Evolutionary conservation across 225 moss, liverwort and hornwort genomes (phyloP).

Genomic region (Marchantia paleacea): DNA sequence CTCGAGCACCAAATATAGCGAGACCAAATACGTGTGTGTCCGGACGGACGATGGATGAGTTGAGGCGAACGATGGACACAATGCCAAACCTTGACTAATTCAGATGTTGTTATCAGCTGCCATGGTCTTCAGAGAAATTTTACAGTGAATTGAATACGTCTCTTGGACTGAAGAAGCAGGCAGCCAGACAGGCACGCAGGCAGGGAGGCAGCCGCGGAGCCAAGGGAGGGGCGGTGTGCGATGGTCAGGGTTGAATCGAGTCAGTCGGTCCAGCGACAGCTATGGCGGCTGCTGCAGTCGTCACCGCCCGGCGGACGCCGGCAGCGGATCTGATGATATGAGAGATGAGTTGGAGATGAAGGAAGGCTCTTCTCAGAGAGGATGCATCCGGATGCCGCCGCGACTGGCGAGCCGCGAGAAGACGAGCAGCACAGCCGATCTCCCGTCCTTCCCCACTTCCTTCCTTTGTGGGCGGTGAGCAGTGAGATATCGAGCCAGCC

Average conservation of each 20-base stretch:
- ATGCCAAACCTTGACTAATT: neutral
- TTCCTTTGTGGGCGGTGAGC: too few relatives aligned
- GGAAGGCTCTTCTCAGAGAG: neutral
- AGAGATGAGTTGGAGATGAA: neutral
- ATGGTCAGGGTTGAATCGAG: neutral
- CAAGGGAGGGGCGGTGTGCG: neutral
- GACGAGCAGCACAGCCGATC: too few relatives aligned
- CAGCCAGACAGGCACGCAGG: neutral
- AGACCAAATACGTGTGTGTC: too few relatives aligned
- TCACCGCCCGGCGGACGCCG: neutral
- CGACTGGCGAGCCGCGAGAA: neutral
- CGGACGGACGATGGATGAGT: too few relatives aligned
- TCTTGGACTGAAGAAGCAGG: neutral
- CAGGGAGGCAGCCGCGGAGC: too few relatives aligned
- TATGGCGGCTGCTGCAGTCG: constrained; percentile 1
- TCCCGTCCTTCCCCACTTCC: too few relatives aligned
- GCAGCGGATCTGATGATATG: neutral
- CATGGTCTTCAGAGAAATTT: too few relatives aligned
- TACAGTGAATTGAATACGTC: neutral
- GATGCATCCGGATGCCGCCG: neutral
- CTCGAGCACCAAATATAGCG: too few relatives aligned
- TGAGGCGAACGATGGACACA: too few relatives aligned
- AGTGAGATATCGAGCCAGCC: too few relatives aligned
- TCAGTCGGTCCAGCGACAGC: neutral
- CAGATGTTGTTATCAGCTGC: neutral